phyloP scores from a whole-genome alignment of 148 eudicot species.

The Vaccinium corymbosum region DNA sequence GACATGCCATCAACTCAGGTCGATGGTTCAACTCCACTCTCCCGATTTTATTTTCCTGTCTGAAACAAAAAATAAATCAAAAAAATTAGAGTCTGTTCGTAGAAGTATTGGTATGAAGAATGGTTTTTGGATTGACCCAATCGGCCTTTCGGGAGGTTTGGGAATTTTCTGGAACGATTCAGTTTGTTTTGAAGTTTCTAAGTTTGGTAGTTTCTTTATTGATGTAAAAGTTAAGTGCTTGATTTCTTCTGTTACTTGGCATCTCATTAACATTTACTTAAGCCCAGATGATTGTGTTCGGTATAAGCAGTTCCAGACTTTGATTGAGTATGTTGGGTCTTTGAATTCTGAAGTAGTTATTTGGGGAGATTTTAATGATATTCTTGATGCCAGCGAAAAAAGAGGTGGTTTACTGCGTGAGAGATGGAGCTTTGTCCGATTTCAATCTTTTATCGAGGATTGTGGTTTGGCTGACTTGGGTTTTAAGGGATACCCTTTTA shows the following conservation, averaged over 20 bases:
- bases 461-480: not conserved
- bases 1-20: no score
- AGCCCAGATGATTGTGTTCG: not conserved
- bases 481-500: not conserved
- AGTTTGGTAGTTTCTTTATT: no score
- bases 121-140: not conserved
- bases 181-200: not conserved
- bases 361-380: not conserved
- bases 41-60: not conserved
- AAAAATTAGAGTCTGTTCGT: not conserved
- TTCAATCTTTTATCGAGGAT: no score
- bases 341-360: no score
- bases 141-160: not conserved
- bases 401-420: not conserved
- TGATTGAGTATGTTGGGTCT: no score
- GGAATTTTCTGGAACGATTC: not conserved
- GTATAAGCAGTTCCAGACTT: no score
- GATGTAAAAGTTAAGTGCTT: no score
- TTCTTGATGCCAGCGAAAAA: not conserved
- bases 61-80: not conserved
- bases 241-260: not conserved
- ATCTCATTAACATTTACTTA: no score
- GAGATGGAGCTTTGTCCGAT: not conserved
- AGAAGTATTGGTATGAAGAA: not conserved
- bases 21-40: not conserved